phyloP scores from a whole-genome alignment of 257 asterid species.

The Sherardia arvensis region DNA sequence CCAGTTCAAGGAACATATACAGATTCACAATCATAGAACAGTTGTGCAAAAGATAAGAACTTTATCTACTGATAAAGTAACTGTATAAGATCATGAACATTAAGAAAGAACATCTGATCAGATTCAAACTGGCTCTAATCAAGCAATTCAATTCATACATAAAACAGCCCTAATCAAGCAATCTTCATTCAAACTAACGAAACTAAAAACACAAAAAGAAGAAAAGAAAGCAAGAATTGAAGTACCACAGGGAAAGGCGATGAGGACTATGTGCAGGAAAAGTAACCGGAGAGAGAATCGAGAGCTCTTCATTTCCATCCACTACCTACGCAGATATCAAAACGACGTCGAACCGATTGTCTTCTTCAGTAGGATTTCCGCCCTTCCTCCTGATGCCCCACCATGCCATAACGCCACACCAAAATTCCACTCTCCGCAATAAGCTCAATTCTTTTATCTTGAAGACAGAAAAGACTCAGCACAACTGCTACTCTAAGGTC shows the following conservation, averaged over 20 bases:
- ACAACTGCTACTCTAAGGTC: not conserved
- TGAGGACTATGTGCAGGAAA: constrained; percentile 15
- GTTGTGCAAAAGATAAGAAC: no score
- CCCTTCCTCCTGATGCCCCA: constrained; percentile 14
- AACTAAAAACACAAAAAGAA: not conserved
- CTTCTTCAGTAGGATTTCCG: not conserved
- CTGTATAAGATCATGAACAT: not conserved
- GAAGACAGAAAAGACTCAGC: not conserved
- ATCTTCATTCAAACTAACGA: not conserved
- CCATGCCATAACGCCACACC: constrained; percentile 22
- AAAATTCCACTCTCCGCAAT: not conserved
- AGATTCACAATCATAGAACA: not conserved
- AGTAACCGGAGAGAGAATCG: constrained; percentile 17
- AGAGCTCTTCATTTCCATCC: constrained; percentile 34
- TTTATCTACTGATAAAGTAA: not conserved
- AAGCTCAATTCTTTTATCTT: not conserved
- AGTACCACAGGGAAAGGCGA: constrained; percentile 32
- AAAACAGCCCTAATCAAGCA: not conserved
- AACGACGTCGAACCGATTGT: constrained; percentile 3
- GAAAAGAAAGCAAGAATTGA: not conserved
- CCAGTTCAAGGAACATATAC: not conserved
- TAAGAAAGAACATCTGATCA: not conserved
- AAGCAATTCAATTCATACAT: not conserved
- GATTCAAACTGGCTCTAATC: not conserved
- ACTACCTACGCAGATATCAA: not conserved